Evolutionary conservation across 345 rosid genomes (phyloP).

Genomic region (Bretschneidera sinensis): DNA sequence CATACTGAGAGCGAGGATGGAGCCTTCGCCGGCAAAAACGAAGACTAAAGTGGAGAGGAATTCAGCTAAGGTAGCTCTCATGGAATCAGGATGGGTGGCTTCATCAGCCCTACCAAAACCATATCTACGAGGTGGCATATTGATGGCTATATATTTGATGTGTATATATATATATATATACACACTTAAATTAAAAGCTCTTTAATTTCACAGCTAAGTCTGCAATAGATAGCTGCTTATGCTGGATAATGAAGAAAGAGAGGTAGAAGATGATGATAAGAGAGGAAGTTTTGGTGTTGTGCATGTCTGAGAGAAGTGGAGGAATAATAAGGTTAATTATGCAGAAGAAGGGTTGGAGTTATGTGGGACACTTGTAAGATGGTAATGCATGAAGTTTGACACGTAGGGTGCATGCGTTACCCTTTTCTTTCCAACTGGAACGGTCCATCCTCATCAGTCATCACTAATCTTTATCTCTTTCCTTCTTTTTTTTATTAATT

Average conservation of each 20-base stretch:
- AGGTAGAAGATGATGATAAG: constrained; percentile 13
- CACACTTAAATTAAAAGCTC: background rate
- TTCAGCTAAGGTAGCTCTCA: constrained; percentile 59
- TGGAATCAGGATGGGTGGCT: constrained; percentile 33
- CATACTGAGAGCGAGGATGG: constrained; percentile 59
- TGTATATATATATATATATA: constrained; percentile 17
- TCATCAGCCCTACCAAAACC: constrained; percentile 31
- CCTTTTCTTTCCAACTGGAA: too few species aligned
- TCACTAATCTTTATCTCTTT: background rate
- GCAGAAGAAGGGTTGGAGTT: constrained; percentile 2
- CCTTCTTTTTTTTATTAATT: background rate
- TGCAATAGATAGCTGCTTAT: too few species aligned
- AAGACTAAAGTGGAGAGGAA: constrained; percentile 65
- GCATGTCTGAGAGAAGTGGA: background rate
- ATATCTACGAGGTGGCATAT: constrained; percentile 26
- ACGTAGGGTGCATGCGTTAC: constrained; percentile 17
- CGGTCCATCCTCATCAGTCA: background rate
- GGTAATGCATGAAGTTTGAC: constrained; percentile 17
- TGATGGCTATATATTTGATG: too few species aligned
- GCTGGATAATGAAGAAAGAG: too few species aligned
- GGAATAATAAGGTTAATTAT: constrained; percentile 14
- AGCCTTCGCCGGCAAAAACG: constrained; percentile 79
- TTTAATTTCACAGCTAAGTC: too few species aligned
- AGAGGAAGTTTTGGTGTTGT: constrained; percentile 5
- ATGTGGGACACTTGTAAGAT: constrained; percentile 24